Conservation (phyloP, 179 eudicot genomes). For the Pouteria campechiana region DNA sequence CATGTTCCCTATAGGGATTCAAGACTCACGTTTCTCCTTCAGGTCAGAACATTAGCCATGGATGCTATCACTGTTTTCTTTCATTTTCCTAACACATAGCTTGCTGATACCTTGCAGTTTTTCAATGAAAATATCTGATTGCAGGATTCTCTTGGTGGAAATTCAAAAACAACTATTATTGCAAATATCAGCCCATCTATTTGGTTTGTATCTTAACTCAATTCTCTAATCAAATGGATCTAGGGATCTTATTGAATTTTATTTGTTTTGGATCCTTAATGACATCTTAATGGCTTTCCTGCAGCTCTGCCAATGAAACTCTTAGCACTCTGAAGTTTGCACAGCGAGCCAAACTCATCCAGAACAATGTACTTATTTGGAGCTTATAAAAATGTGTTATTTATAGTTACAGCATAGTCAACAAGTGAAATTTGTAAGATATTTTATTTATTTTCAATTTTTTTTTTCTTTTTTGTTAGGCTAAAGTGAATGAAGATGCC, state of each 20-base stretch:
- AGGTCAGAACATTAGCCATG: conserved; percentile 28
- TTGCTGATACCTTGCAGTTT: no score
- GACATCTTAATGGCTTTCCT: neutral
- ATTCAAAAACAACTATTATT: conserved; percentile 52
- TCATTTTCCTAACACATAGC: no score
- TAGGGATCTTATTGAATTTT: neutral
- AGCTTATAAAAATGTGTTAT: neutral
- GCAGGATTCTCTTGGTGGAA: conserved; percentile 71
- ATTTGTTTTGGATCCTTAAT: neutral
- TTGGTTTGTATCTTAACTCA: conserved; percentile 20
- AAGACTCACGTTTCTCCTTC: conserved; percentile 56
- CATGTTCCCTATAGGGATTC: conserved; percentile 67
- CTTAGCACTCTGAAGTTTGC: conserved; percentile 61
- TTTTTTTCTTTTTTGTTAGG: conserved; percentile 16
- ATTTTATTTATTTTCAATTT: neutral
- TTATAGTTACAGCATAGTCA: neutral
- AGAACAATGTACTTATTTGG: conserved; percentile 35
- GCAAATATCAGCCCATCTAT: conserved; percentile 59
- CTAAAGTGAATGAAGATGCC: conserved; percentile 63
- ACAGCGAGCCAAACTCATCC: conserved; percentile 66
- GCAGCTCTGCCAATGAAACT: conserved; percentile 52
- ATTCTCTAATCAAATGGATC: no score
- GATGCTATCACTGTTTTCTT: neutral
- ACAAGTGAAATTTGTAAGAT: neutral
- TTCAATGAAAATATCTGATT: no score